Evolutionary conservation across 495 filamentous ascomycete species (phyloP).

Genomic region (Rostrohypoxylon terebratum): DNA sequence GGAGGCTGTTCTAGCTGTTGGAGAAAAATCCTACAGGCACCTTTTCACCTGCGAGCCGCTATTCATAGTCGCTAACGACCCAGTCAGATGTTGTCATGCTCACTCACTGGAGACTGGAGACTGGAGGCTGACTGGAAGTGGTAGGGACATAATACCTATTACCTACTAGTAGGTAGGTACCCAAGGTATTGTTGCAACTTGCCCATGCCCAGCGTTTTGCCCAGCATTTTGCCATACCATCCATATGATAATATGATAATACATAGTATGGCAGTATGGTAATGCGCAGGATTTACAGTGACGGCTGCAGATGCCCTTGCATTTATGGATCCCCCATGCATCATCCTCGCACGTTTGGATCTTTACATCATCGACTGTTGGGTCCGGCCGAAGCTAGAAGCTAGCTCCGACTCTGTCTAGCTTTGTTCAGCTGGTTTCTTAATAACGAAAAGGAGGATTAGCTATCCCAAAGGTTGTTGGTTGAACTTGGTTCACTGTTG

Average conservation of each 20-base stretch:
- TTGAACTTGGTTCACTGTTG: too few relatives aligned
- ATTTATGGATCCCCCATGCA: background rate
- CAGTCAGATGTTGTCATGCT: background rate
- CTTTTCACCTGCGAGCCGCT: constrained; percentile 3
- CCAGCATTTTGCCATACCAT: background rate
- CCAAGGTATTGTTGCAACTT: too few relatives aligned
- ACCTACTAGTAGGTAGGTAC: too few relatives aligned
- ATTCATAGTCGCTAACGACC: background rate
- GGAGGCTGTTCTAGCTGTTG: background rate
- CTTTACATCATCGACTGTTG: constrained; percentile 11
- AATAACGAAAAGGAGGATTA: background rate
- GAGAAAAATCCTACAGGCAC: constrained; percentile 4
- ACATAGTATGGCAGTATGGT: background rate
- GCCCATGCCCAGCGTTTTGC: background rate
- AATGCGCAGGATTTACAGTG: background rate
- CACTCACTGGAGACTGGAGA: too few relatives aligned
- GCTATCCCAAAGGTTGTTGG: background rate
- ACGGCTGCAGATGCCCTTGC: constrained; percentile 11
- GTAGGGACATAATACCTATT: too few relatives aligned
- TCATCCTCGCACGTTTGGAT: background rate
- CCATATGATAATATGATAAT: too few relatives aligned
- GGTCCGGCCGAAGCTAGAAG: background rate
- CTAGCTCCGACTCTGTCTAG: constrained; percentile 4
- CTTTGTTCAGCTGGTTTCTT: background rate
- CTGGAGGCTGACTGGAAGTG: too few relatives aligned